Evolutionary conservation across 2,329 filamentous ascomycete species (phyloP).

Genomic region (Arthrobotrys pseudoclavata): DNA sequence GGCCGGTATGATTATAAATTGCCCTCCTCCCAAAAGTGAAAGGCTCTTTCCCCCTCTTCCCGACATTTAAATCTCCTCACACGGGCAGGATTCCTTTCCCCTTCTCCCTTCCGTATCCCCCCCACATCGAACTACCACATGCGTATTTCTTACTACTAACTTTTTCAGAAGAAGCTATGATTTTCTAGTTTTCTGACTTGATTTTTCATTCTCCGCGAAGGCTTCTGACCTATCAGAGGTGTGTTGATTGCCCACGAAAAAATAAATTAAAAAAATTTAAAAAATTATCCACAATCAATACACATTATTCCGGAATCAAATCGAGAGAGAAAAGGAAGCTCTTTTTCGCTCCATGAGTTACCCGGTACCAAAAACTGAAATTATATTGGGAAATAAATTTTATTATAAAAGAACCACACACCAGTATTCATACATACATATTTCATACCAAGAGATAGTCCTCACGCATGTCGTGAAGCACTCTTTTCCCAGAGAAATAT

Average conservation of each 20-base stretch:
- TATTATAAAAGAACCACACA: not conserved
- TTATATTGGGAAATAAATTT: not conserved
- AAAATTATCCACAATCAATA: slow-evolving; percentile 41
- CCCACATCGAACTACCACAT: slow-evolving; percentile 4
- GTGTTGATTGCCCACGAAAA: slow-evolving; percentile 57
- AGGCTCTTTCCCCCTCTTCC: slow-evolving; percentile 10
- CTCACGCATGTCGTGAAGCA: not conserved
- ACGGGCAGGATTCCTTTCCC: not conserved
- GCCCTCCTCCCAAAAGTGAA: slow-evolving; percentile 5
- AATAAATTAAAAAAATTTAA: too few species aligned
- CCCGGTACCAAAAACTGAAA: not conserved
- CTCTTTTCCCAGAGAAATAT: slow-evolving; percentile 16
- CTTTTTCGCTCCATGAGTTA: not conserved
- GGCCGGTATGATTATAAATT: slow-evolving; percentile 16
- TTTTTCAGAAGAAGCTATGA: not conserved
- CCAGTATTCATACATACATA: not conserved
- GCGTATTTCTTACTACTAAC: slow-evolving; percentile 1
- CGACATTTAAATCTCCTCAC: slow-evolving; percentile 19
- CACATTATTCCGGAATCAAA: slow-evolving; percentile 17
- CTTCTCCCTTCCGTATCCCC: not conserved
- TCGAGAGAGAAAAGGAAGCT: not conserved
- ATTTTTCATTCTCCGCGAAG: slow-evolving; percentile 32
- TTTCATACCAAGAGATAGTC: slow-evolving; percentile 24
- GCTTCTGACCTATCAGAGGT: slow-evolving; percentile 56
- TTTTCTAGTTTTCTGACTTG: not conserved